phyloP scores from a whole-genome alignment of 495 filamentous ascomycete species.

The Penicillium tannophilum region DNA sequence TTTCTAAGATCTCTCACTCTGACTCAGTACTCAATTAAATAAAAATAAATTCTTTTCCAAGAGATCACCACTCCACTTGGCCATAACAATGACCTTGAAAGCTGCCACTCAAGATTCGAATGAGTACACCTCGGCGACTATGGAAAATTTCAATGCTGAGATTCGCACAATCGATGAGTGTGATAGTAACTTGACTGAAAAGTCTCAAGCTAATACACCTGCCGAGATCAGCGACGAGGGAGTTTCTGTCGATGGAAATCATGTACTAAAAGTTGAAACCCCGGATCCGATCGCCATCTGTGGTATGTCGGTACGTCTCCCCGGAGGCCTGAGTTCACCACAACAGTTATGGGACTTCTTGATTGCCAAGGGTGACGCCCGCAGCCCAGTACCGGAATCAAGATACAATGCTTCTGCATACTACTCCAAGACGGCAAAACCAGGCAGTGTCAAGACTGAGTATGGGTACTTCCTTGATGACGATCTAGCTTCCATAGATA shows the following conservation, averaged over 20 bases:
- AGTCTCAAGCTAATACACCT: background rate
- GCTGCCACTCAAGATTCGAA: too few relatives aligned
- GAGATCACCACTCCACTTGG: too few relatives aligned
- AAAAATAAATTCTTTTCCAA: too few relatives aligned
- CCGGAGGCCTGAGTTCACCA: constrained; percentile 36
- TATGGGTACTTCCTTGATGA: constrained; percentile 57
- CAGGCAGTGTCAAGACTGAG: constrained; percentile 24
- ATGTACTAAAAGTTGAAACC: constrained; percentile 5
- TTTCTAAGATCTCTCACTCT: too few relatives aligned
- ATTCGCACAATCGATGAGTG: too few relatives aligned
- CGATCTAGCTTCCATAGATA: constrained; percentile 20
- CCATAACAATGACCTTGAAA: too few relatives aligned
- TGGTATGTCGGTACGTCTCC: constrained; percentile 51
- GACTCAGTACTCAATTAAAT: too few relatives aligned
- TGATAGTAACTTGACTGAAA: background rate
- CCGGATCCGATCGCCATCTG: constrained; percentile 45
- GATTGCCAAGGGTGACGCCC: constrained; percentile 37
- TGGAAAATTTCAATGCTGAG: too few relatives aligned
- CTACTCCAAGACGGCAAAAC: constrained; percentile 18
- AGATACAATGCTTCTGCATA: constrained; percentile 29
- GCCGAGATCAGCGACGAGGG: background rate
- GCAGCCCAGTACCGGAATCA: constrained; percentile 28
- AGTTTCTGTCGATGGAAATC: background rate
- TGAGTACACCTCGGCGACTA: too few relatives aligned
- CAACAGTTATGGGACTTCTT: constrained; percentile 42